Evolutionary conservation across 2,329 filamentous ascomycete genomes (phyloP), one percentile per base, ranked within the genome.

Genomic region (Ploettnerulaceae sp.): DNA sequence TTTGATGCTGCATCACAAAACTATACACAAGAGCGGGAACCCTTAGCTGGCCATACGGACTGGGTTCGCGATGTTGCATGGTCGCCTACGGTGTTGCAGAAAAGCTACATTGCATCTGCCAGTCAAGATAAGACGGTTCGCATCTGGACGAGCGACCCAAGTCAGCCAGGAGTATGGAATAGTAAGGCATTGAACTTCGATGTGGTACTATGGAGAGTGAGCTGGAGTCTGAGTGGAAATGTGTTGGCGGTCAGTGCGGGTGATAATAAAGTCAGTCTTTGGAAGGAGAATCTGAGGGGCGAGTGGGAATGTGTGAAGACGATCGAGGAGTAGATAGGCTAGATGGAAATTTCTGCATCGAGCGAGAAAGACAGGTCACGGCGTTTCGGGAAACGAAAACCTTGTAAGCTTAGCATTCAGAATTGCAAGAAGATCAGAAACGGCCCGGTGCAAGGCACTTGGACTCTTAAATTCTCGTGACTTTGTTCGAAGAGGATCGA

Each of bases 1-100:
- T 96, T 81, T 61, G 88, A 86, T 66, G 58, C 72, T 15, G 71
- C 76, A n/a, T 70, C 72, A 5, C 73, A 81, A 63, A 70, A 67
- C 21, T 86, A 83, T 67, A 79, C 76, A 65, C 72, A 75, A 59
- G 80, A 83, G 65, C 66, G 74, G 18, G 76, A 79, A 54, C 69
- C 84, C 8, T 73, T 98, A 56, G 69, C 75, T 1, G 93, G 93
- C 53, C 93, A 98, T 70, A 79, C 81, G 5, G 93, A 97, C 72
- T 98, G 93, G 93, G 93, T 98, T 45, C 83, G 93, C 54, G 93
- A 98, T 67, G 93, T 98, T 9, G 88, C 91, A 11, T 98, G 93
- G 93, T 91, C 86, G 39, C 93, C 93, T 8, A 96, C 89, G 18
- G 87, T 97, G 46, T 76, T 98, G 49, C 87, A 90, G 61, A 96